Evolutionary conservation across 2,329 filamentous ascomycete species (phyloP).

Genomic region (Penicillium sp.): DNA sequence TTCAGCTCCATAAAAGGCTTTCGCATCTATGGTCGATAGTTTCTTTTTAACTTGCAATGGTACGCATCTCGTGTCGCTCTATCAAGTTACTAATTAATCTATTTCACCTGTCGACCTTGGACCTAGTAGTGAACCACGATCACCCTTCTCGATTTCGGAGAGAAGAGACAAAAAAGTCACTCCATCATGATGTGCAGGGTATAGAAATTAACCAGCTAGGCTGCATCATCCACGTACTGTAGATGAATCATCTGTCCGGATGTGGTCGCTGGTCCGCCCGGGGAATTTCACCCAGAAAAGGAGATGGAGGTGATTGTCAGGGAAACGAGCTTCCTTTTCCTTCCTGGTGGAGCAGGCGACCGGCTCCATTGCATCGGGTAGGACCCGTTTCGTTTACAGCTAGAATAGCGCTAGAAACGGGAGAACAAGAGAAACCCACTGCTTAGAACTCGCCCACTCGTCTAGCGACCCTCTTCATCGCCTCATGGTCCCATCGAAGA

Average conservation of each 20-base stretch:
- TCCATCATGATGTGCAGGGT: no score
- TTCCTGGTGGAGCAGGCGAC: constrained; percentile 21
- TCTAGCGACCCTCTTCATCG: constrained; percentile 5
- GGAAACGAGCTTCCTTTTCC: constrained; percentile 27
- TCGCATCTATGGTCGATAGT: background rate
- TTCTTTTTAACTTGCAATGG: background rate
- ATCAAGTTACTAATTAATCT: background rate
- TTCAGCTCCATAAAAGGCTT: constrained; percentile 3
- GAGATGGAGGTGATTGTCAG: constrained; percentile 7
- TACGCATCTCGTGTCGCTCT: background rate
- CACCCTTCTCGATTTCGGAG: background rate
- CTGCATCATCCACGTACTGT: background rate
- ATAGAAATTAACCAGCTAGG: background rate
- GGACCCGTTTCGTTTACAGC: constrained; percentile 29
- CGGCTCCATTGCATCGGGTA: constrained; percentile 21
- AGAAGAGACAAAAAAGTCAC: no score
- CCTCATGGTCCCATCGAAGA: background rate
- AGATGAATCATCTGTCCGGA: background rate
- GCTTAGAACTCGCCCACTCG: background rate
- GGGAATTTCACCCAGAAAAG: constrained; percentile 10
- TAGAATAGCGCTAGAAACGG: constrained; percentile 35
- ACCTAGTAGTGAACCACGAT: constrained; percentile 15
- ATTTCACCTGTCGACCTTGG: background rate
- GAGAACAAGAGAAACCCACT: constrained; percentile 22
- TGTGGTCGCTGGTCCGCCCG: constrained; percentile 9